A percentile compares a stretch with the other conserved stretches of the same genome.
phyloP scores from a whole-genome alignment of 495 filamentous ascomycete genomes.

The Penicillium desertorum region DNA sequence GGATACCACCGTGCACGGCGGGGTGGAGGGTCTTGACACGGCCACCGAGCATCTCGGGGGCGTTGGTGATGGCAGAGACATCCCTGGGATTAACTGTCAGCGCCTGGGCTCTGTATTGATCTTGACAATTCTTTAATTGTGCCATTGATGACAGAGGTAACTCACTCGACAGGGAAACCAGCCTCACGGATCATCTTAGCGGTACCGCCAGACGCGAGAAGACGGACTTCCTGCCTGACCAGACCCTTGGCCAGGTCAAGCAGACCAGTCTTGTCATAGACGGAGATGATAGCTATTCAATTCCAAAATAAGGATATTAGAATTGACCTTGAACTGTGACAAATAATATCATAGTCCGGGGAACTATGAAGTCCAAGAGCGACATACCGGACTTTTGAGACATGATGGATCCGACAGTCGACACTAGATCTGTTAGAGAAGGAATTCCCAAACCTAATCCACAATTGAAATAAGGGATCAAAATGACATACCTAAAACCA shows the following conservation, averaged over 20 bases:
- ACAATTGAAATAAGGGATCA: conserved; percentile 3
- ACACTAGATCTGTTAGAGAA: conserved; percentile 23
- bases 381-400: conserved; percentile 48
- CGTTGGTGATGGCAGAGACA: conserved; percentile 94
- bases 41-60: conserved; percentile 96
- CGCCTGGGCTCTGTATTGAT: neutral
- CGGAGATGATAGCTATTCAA: conserved; percentile 82
- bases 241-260: conserved; percentile 95
- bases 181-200: conserved; percentile 93
- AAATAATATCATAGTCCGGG: conserved; percentile 24
- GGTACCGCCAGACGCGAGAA: conserved; percentile 92
- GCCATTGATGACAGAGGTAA: conserved; percentile 13
- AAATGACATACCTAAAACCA: conserved; percentile 24
- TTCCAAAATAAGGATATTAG: conserved; percentile 18
- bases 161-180: conserved; percentile 88
- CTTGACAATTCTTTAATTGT: neutral
- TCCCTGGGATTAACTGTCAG: conserved; percentile 58
- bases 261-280: conserved; percentile 97
- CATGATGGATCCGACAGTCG: conserved; percentile 36
- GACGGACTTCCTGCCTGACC: conserved; percentile 82
- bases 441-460: neutral
- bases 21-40: conserved; percentile 97
- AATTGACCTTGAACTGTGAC: conserved; percentile 13
- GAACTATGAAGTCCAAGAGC: conserved; percentile 23
- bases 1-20: conserved; percentile 89